phyloP scores from a whole-genome alignment of 2,329 filamentous ascomycete genomes.

The Rutstroemia sp. region DNA sequence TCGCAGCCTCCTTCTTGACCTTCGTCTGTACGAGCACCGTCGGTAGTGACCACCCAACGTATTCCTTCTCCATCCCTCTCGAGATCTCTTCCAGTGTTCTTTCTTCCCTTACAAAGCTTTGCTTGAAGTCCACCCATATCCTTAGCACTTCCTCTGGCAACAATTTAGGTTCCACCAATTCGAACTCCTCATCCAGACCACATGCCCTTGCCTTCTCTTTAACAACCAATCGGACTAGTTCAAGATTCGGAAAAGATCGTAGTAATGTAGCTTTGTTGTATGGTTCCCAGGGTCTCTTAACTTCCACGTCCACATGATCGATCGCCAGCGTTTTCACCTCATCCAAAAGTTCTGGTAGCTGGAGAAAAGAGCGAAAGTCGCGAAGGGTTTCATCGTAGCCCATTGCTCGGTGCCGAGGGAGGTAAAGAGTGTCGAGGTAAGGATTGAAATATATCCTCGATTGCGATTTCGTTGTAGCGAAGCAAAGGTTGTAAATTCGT shows the following conservation, averaged over 20 bases:
- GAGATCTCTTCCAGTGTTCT: conserved; percentile 20
- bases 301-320: conserved; percentile 37
- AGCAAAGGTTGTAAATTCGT: conserved; percentile 31
- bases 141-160: conserved; percentile 17
- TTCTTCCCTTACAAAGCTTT: conserved; percentile 22
- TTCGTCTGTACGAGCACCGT: conserved; percentile 19
- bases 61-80: conserved; percentile 15
- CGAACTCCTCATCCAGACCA: conserved; percentile 11
- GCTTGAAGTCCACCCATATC: conserved; percentile 26
- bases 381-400: conserved; percentile 31
- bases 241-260: conserved; percentile 33
- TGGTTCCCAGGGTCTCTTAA: conserved; percentile 42
- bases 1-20: neutral
- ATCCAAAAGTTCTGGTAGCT: conserved; percentile 25
- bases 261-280: conserved; percentile 43
- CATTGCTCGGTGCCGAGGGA: conserved; percentile 30
- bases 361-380: conserved; percentile 34
- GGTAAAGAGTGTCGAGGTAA: conserved; percentile 23
- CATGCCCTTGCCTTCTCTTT: neutral
- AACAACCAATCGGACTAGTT: conserved; percentile 23
- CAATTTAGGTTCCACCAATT: conserved; percentile 16
- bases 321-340: conserved; percentile 36
- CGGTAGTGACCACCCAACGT: conserved; percentile 20
- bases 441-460: conserved; percentile 26
- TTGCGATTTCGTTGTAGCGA: conserved; percentile 30